These are phyloP conservation scores for Mucor indicus DNA, from an alignment of 371 early-diverging fungal species.

Conservation along the genomic window DNA sequence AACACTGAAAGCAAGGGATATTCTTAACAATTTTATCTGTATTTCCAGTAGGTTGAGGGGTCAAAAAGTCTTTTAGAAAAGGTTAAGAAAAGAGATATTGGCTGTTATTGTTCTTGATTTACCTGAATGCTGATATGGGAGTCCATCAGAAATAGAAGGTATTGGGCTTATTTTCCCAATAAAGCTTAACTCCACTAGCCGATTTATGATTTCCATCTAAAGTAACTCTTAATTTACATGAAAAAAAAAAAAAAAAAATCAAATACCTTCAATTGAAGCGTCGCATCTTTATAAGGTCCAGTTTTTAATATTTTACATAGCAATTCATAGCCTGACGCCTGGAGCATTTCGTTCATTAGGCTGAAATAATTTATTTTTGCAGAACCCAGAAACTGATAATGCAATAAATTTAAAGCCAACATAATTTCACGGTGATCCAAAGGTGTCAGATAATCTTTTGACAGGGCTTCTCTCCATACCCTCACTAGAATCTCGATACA, in stretches of 20 bases:
- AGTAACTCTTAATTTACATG: background rate
- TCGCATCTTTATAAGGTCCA: conserved; percentile 1
- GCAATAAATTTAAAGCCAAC: conserved; percentile 19
- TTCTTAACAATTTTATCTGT: conserved; percentile 40
- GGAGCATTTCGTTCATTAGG: conserved; percentile 4
- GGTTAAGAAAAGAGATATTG: background rate
- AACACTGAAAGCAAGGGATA: conserved; percentile 41
- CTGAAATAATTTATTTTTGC: conserved; percentile 5
- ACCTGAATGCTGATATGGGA: conserved; percentile 61
- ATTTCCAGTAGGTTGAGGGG: conserved; percentile 15
- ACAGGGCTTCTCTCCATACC: conserved; percentile 25
- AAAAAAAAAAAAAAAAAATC: too few relatives aligned
- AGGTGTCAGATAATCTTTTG: conserved; percentile 11
- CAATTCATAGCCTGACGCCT: conserved; percentile 5
- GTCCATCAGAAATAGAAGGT: conserved; percentile 46
- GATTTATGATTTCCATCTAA: conserved; percentile 46
- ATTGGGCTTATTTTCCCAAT: conserved; percentile 47
- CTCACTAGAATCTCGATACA: conserved; percentile 24
- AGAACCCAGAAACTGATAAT: conserved; percentile 12
- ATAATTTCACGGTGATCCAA: conserved; percentile 22
- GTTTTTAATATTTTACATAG: conserved; percentile 9
- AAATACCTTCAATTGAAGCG: conserved; percentile 20
- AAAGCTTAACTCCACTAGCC: conserved; percentile 44
- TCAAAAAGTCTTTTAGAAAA: conserved; percentile 13
- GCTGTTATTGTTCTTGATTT: background rate